Evolutionary conservation across 768 basidiomycete genomes (phyloP), one percentile per base, ranked within the genome.

Genomic region (Mycena sanguinolenta): DNA sequence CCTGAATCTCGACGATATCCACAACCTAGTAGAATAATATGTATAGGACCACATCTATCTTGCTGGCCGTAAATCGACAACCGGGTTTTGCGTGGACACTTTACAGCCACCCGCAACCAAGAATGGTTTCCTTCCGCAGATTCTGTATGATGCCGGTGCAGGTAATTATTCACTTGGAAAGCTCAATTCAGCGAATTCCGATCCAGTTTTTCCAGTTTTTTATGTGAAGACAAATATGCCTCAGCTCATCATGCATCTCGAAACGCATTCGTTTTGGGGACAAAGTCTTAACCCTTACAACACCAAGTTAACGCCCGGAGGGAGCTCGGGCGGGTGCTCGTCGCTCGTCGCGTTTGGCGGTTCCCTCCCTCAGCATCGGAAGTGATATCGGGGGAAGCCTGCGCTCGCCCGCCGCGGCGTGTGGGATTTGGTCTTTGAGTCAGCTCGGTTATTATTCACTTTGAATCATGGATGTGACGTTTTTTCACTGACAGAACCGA

Each of bases 291-390:
- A 89, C 65, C 88, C 88, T 0, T 75, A 79, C 76, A 87, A 88
- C 69, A 77, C 81, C 2, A 57, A 77, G 14, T 75, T 87, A 27
- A 85, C 84, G 0, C 75, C 82, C 1, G 88, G 88, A 16, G 88
- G 88, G n/a, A 87, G 86, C 13, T 84, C 84, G 2, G 88, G 88
- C 9, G 88, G 88, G 36, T 88, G 87, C 75, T 80, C 82, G 6
- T 86, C 88, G 0, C 73, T 88, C 1, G 61, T 88, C 2, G 85
- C 85, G 5, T 69, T 88, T 62, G 82, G 82, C 39, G 87, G 87
- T 36, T 80, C 82, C 25, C 82, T n/a, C 83, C 32, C 69, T 88
- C 32, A 84, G 87, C 9, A 76, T 87, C 28, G 85, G 86, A 32
- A 84, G 82, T 21, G 77, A 76, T 70, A 79, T 83, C 53, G 77